Evolutionary conservation across 2,329 filamentous ascomycete genomes (phyloP).

Genomic region (Hymenoscyphus repandus): DNA sequence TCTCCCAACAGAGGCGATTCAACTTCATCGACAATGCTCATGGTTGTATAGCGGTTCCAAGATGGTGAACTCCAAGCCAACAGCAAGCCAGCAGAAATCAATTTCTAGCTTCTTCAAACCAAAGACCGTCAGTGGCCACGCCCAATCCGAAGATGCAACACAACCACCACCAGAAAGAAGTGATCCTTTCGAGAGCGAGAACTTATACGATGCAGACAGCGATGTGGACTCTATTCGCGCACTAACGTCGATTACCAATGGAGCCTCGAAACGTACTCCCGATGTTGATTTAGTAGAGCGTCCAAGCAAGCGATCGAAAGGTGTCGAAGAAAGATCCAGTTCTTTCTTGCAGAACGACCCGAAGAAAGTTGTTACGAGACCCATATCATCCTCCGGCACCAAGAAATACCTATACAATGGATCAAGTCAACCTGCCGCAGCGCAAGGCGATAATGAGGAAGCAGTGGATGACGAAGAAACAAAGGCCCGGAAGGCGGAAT

Average conservation of each 20-base stretch:
- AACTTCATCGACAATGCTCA: neutral
- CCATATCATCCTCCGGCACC: conserved; percentile 37
- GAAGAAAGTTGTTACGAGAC: conserved; percentile 25
- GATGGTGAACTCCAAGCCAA: conserved; percentile 24
- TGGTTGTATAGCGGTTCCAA: neutral
- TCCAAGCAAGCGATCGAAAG: conserved; percentile 42
- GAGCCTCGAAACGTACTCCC: conserved; percentile 44
- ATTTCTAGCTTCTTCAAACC: conserved; percentile 82
- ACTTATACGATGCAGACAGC: conserved; percentile 28
- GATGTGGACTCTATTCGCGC: conserved; percentile 23
- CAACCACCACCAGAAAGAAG: conserved; percentile 17
- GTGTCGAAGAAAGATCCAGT: conserved; percentile 37
- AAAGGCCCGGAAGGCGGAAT: conserved; percentile 57
- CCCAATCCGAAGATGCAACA: conserved; percentile 21
- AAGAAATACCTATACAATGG: conserved; percentile 48
- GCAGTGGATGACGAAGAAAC: conserved; percentile 46
- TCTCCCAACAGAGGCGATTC: neutral
- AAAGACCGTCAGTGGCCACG: conserved; percentile 40
- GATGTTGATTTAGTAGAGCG: conserved; percentile 42
- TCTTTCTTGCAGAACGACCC: conserved; percentile 36
- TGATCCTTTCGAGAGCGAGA: conserved; percentile 8
- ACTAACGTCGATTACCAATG: conserved; percentile 13
- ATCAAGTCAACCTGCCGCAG: conserved; percentile 28
- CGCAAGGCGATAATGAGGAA: conserved; percentile 30
- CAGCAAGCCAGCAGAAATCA: conserved; percentile 60